Evolutionary conservation across 805 yeast genomes (phyloP), one percentile per base, ranked within the genome.

Genomic region (Candida glaebosa): DNA sequence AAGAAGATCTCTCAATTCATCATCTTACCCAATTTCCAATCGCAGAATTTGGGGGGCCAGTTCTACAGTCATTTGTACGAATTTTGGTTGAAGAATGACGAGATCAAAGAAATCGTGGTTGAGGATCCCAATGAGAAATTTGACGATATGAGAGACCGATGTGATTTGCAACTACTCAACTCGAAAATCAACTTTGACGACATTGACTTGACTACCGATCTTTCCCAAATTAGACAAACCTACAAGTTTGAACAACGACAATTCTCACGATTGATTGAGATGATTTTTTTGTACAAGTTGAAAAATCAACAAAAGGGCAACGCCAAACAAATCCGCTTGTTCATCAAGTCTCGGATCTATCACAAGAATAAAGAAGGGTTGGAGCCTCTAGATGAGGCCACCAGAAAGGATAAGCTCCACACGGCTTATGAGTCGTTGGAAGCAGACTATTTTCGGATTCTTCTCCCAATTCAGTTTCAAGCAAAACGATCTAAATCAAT

Each of bases 71-170:
- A 72, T 0, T 61, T 93, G 5, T 71, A 76, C 41, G 65, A 71
- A 2, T 47, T 58, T 34, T 88, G 95, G 85, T 50, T 69, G 3
- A 48, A 54, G 0, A 84, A 86, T 48, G 53, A 58, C 0, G 45
- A 54, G 1, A 78, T 89, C 18, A 62, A 66, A 25, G 95, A 90
- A 52, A 74, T 93, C 31, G 87, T 91, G 0, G 88, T 93, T 3
- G 98, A 93, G 58, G 99, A 93, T 58, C 98, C 98, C 2, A 86
- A 84, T 55, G 96, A 89, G 57, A 79, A 80, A 26, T 91, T 93
- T 63, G 99, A 93, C 56, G 95, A 87, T 55, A 67, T 93, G 50
- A 74, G 99, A 44, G 97, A 93, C 57, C 69, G 91, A 24, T 75
- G 81, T 47, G 98, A 93, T 55, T 67, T 88, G 49, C 37, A 41